phyloP scores from a whole-genome alignment of 2,329 filamentous ascomycete species.

The Epicoccum nigrum region DNA sequence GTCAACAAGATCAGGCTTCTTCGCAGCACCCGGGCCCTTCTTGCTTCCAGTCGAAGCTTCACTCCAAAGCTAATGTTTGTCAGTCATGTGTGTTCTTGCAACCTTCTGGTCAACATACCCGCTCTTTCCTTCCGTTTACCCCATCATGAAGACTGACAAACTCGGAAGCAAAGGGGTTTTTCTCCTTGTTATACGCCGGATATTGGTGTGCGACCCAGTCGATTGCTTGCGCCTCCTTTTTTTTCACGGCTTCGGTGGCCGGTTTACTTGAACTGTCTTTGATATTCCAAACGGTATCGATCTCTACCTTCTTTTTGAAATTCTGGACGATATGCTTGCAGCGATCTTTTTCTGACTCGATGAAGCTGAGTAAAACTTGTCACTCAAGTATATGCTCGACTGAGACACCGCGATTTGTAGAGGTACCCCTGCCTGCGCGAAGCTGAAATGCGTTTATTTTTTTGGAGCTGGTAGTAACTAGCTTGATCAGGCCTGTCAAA shows the following conservation, averaged over 20 bases:
- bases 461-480: neutral
- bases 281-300: neutral
- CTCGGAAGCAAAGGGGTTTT: neutral
- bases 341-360: neutral
- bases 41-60: neutral
- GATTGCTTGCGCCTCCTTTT: neutral
- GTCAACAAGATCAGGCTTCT: neutral
- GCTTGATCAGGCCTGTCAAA: neutral
- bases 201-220: neutral
- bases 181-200: neutral
- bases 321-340: neutral
- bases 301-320: neutral
- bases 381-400: slow-evolving; percentile 11
- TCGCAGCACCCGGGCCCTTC: neutral
- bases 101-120: neutral
- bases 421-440: neutral
- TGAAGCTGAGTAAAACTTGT: neutral
- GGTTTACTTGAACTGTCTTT: neutral
- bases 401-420: neutral
- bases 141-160: slow-evolving; percentile 2
- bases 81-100: neutral
- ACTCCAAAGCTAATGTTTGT: neutral
- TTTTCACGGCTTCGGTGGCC: neutral
- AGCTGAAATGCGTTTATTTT: neutral
- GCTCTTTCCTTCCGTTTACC: neutral